These are phyloP conservation scores for Dactylonectria estremocensis DNA, from an alignment of 2,329 filamentous ascomycete genomes.

Conservation along the genomic window DNA sequence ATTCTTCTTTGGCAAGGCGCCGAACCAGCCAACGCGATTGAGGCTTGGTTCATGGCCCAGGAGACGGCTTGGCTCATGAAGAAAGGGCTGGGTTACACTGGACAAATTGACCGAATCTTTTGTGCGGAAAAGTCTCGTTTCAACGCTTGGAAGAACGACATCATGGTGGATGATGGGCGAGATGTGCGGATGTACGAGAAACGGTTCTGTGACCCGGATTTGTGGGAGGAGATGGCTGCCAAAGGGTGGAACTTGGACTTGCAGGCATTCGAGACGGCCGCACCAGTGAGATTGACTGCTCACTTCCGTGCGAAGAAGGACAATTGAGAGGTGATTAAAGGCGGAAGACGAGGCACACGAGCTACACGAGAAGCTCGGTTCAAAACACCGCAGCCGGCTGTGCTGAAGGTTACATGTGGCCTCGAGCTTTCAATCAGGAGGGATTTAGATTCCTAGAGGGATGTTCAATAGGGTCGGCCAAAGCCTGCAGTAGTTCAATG, in stretches of 20 bases:
- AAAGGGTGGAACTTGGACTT: conserved; percentile 55
- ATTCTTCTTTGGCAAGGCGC: conserved; percentile 55
- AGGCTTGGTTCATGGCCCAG: conserved; percentile 57
- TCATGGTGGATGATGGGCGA: conserved; percentile 10
- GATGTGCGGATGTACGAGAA: conserved; percentile 35
- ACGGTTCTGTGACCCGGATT: conserved; percentile 35
- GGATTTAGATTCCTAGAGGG: not conserved
- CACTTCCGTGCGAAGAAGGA: conserved; percentile 46
- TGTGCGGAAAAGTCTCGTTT: conserved; percentile 13
- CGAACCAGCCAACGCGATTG: conserved; percentile 49
- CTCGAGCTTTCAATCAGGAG: not conserved
- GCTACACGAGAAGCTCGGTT: not conserved
- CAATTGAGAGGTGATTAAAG: conserved; percentile 31
- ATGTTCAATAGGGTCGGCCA: not conserved
- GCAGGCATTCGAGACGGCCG: conserved; percentile 56
- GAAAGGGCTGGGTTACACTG: conserved; percentile 40
- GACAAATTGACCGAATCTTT: conserved; percentile 39
- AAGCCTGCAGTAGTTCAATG: conserved; percentile 2
- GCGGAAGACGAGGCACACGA: not conserved
- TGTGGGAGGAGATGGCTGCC: conserved; percentile 49
- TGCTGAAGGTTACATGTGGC: not conserved
- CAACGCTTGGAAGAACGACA: conserved; percentile 4
- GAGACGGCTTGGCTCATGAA: conserved; percentile 55
- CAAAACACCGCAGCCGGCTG: not conserved
- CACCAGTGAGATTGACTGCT: conserved; percentile 52